Conservation (phyloP, 495 filamentous ascomycete genomes). For the Penicillium chermesinum region DNA sequence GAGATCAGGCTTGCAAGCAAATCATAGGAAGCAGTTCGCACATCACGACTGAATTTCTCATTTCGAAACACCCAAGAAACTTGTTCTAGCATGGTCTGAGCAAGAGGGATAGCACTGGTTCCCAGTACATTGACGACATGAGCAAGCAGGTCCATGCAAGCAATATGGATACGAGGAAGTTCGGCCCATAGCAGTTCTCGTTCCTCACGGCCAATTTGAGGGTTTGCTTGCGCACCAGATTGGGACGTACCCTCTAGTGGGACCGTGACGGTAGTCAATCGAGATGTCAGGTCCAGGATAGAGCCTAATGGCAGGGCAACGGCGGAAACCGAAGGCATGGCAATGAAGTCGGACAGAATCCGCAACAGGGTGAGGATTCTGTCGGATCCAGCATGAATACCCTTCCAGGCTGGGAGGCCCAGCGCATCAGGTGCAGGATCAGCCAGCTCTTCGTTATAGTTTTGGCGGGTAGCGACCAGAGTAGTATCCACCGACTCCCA, state of each 20-base stretch:
- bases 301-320: conserved; percentile 60
- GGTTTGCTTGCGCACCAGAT: conserved; percentile 48
- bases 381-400: conserved; percentile 64
- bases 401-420: conserved; percentile 63
- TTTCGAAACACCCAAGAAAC: conserved; percentile 62
- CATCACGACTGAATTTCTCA: conserved; percentile 48
- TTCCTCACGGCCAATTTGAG: conserved; percentile 70
- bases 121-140: conserved; percentile 50
- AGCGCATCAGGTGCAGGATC: conserved; percentile 35
- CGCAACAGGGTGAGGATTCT: conserved; percentile 57
- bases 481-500: conserved; percentile 58
- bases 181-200: conserved; percentile 65
- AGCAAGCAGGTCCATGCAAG: conserved; percentile 55
- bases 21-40: conserved; percentile 58
- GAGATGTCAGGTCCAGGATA: conserved; percentile 58
- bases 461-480: conserved; percentile 19
- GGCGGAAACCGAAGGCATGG: conserved; percentile 51
- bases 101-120: conserved; percentile 46
- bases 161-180: conserved; percentile 67
- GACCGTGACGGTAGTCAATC: conserved; percentile 62
- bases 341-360: conserved; percentile 52
- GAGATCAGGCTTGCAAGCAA: conserved; percentile 52
- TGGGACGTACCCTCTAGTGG: conserved; percentile 41
- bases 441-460: conserved; percentile 35
- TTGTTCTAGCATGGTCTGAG: conserved; percentile 60